A percentile compares a stretch with the other conserved stretches of the same genome.
Evolutionary conservation across 2,329 filamentous ascomycete species (phyloP).

Genomic region (Ambrosiella beaveri): DNA sequence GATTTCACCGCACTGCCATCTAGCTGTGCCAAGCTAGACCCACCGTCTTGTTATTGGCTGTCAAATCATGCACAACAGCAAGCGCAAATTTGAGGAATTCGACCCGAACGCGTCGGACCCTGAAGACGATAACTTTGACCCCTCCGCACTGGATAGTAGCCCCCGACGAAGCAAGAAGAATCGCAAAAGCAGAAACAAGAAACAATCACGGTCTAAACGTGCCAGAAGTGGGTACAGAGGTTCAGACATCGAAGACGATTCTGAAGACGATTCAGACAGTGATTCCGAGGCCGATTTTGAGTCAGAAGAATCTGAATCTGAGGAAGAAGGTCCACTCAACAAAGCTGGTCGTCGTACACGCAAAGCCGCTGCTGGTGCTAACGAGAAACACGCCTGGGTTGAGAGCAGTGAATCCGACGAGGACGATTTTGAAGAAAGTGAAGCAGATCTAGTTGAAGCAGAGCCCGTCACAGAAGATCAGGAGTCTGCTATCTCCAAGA

Average conservation of each 20-base stretch:
- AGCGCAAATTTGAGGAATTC: slow-evolving; percentile 40
- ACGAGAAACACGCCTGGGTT: slow-evolving; percentile 7
- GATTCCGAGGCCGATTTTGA: slow-evolving; percentile 33
- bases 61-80: slow-evolving; percentile 29
- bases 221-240: slow-evolving; percentile 33
- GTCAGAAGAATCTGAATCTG: slow-evolving; percentile 24
- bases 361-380: slow-evolving; percentile 24
- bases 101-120: slow-evolving; percentile 51
- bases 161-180: slow-evolving; percentile 24
- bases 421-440: slow-evolving; percentile 27
- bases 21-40: slow-evolving; percentile 12
- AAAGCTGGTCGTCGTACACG: slow-evolving; percentile 32
- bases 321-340: slow-evolving; percentile 27
- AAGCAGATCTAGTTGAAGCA: slow-evolving; percentile 27
- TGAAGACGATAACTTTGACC: slow-evolving; percentile 49
- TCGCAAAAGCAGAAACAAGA: slow-evolving; percentile 20
- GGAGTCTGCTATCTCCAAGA: slow-evolving; percentile 5
- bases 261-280: slow-evolving; percentile 33
- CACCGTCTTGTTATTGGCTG: slow-evolving; percentile 12
- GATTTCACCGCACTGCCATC: slow-evolving; percentile 2
- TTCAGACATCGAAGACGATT: slow-evolving; percentile 46
- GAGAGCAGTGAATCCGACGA: slow-evolving; percentile 11
- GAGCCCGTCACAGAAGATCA: slow-evolving; percentile 16
- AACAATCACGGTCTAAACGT: slow-evolving; percentile 20
- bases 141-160: slow-evolving; percentile 25